phyloP scores from a whole-genome alignment of 495 filamentous ascomycete species.

The Haplographium delicatum region DNA sequence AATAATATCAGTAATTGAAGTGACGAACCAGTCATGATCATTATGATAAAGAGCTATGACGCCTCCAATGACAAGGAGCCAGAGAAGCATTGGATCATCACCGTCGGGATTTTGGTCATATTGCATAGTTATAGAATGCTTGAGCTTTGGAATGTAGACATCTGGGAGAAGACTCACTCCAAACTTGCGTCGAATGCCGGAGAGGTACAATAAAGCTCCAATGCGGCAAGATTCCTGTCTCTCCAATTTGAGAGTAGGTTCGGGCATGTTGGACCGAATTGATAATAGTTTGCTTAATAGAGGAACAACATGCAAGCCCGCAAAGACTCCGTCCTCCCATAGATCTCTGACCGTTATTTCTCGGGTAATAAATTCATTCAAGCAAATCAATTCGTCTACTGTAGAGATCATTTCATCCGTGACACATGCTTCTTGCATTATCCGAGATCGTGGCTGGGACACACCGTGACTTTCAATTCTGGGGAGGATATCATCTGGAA shows the following conservation, averaged over 20 bases:
- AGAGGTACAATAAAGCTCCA: slow-evolving; percentile 5
- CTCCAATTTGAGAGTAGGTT: too few relatives aligned
- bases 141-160: slow-evolving; percentile 4
- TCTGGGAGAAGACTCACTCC: slow-evolving; percentile 1
- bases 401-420: neutral
- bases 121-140: neutral
- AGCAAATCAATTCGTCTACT: neutral
- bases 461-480: neutral
- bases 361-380: neutral
- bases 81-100: neutral
- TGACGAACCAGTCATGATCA: slow-evolving; percentile 7
- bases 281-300: slow-evolving; percentile 7
- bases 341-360: neutral
- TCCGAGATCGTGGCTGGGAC: neutral
- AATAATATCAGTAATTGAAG: neutral
- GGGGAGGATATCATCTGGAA: slow-evolving; percentile 5
- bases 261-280: neutral
- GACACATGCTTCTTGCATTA: neutral
- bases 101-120: neutral
- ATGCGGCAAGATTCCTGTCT: neutral
- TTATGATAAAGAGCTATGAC: neutral
- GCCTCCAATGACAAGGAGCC: slow-evolving; percentile 12
- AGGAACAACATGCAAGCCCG: slow-evolving; percentile 5
- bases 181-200: neutral
- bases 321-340: slow-evolving; percentile 12